phyloP scores from a whole-genome alignment of 2,329 filamentous ascomycete species.

The Trichocomaceae sp. region DNA sequence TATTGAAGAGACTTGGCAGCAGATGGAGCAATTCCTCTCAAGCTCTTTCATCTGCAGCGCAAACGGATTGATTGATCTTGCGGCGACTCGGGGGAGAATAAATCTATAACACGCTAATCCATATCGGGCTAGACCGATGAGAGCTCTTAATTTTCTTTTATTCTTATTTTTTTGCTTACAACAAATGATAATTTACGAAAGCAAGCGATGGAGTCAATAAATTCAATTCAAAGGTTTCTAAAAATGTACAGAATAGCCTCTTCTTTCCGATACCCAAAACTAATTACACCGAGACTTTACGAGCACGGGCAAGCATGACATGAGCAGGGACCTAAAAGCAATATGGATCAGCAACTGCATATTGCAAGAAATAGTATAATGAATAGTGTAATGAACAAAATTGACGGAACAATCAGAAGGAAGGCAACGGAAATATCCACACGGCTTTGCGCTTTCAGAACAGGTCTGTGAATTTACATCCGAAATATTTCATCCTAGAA shows the following conservation, averaged over 20 bases:
- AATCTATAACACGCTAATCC: not conserved
- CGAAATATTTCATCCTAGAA: conserved; percentile 17
- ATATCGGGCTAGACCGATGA: not conserved
- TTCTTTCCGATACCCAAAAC: not conserved
- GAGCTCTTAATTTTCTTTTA: not conserved
- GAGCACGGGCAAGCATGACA: not conserved
- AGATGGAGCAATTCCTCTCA: not conserved
- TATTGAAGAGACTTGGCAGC: not conserved
- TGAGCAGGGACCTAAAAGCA: not conserved
- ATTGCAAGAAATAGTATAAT: not conserved
- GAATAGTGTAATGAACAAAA: too few species aligned
- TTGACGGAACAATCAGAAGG: conserved; percentile 14
- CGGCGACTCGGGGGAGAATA: not conserved
- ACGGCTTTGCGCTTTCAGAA: conserved; percentile 17
- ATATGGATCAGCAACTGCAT: not conserved
- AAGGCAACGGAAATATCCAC: conserved; percentile 19
- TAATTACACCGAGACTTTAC: not conserved
- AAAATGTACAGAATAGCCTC: not conserved
- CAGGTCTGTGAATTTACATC: conserved; percentile 19
- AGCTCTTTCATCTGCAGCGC: not conserved
- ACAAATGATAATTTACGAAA: too few species aligned
- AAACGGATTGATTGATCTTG: not conserved
- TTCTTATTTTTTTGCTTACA: too few species aligned
- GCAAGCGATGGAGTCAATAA: too few species aligned
- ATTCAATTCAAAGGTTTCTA: not conserved